Conservation (phyloP, 2,329 filamentous ascomycete species). For the Kalaharituber pfeilii region DNA sequence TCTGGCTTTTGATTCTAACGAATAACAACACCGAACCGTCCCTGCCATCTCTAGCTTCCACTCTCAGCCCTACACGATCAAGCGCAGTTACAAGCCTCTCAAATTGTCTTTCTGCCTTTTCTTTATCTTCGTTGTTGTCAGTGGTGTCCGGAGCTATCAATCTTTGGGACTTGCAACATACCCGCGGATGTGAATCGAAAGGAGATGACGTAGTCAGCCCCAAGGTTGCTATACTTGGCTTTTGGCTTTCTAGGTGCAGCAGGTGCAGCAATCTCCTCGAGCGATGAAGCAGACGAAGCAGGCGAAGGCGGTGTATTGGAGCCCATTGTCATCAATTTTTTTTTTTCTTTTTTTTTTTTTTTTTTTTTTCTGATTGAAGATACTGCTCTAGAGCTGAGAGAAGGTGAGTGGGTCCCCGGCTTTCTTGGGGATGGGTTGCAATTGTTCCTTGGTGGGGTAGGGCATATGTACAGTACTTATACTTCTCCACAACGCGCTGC, state of each 20-base stretch:
- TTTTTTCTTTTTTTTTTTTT: too few species aligned
- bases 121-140: conserved; percentile 37
- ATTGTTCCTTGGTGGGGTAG: too few species aligned
- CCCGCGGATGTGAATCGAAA: conserved; percentile 55
- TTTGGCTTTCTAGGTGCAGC: neutral
- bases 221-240: conserved; percentile 34
- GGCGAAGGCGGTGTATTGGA: neutral
- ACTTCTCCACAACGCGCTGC: too few species aligned
- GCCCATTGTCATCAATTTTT: too few species aligned
- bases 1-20: conserved; percentile 57
- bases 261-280: neutral
- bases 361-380: too few species aligned
- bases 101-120: conserved; percentile 56
- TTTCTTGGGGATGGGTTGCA: too few species aligned
- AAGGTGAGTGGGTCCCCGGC: too few species aligned
- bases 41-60: conserved; percentile 69
- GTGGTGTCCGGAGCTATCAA: too few species aligned
- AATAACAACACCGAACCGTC: conserved; percentile 64
- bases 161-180: conserved; percentile 24
- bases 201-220: conserved; percentile 77
- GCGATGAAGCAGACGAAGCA: neutral
- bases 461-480: too few species aligned
- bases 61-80: conserved; percentile 61
- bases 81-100: conserved; percentile 60
- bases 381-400: too few species aligned